Base-by-base conservation (phyloP, 345 rosid species). In the Linum trigynum region DNA sequence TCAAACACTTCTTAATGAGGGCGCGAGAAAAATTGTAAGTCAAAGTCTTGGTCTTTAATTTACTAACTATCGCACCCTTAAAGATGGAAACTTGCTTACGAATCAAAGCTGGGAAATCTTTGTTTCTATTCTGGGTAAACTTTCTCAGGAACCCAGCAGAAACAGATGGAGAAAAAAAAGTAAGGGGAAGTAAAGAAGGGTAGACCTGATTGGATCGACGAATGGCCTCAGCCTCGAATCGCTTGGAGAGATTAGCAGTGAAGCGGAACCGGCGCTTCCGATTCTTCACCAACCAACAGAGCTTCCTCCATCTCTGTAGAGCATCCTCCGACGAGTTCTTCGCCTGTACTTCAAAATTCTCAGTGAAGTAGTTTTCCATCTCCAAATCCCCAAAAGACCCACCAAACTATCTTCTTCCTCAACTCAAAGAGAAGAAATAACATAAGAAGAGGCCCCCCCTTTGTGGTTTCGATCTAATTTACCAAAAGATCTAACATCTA, bases 281-380 rank as follows among this genome's bases (percentile, higher is more conserved):
- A 67, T 92, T 92, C 83, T 90, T 92, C 9, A 92, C 97, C 68
- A 90, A 32, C 91, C 96, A 84, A 59, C 96, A 92, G 6, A 88
- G 91, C 55, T 82, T 85, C 80, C 98, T 84, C 98, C 98, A 92
- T 65, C 96, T 75, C 81, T 85, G 90, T 51, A 92, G 70, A 61
- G 98, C 97, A 69, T 92, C 98, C 57, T 90, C 97, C 2, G 97
- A 87, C 0, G 98, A 85, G 80, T 92, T 86, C 87, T 92, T 90
- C 2, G 97, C 74, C 76, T 90, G 85, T 77, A 92, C 94, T 12
- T 88, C 96, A 48, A 90, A 92, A 68, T 78, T 80, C 40, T 86
- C 89, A 43, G 83, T 86, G 84, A 85, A 74, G 39, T 82, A 90
- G 68, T 40, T 86, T 82, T 90, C 94, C 97, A 86, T 89, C 62